Percentiles rank a stretch among this genome's conserved stretches.
These are phyloP conservation scores for Nitzschia sp. DNA, from an alignment of 108 stramenopile species.

Conservation along the genomic window DNA sequence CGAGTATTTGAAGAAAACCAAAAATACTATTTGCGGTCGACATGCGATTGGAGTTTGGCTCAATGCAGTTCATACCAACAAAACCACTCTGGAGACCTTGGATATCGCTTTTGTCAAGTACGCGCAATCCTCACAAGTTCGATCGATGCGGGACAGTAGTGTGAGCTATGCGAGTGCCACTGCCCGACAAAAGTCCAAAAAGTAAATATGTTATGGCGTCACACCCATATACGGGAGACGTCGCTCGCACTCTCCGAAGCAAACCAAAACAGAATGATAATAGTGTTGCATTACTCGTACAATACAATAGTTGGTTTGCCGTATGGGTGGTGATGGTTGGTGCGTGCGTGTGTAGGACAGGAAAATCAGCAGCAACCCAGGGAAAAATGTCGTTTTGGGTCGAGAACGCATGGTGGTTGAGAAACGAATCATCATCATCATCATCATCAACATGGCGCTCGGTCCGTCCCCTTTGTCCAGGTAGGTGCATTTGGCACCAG, in stretches of 20 bases:
- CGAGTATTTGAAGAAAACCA: constrained; percentile 66
- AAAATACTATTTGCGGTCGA: constrained; percentile 86
- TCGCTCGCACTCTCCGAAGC: no score
- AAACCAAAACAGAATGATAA: no score
- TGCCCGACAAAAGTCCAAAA: constrained; percentile 16
- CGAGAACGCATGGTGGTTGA: no score
- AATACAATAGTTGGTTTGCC: no score
- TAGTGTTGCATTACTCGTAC: no score
- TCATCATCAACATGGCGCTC: neutral
- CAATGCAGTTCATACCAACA: constrained; percentile 44
- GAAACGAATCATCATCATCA: no score
- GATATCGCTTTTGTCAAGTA: constrained; percentile 81
- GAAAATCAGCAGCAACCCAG: no score
- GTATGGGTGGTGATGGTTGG: no score
- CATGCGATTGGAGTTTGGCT: constrained; percentile 83
- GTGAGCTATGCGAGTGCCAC: constrained; percentile 90
- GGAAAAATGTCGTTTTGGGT: no score
- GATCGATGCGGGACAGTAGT: constrained; percentile 58
- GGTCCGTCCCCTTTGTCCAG: constrained; percentile 20
- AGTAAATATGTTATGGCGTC: no score
- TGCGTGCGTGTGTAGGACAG: no score
- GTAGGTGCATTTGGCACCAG: constrained; percentile 41
- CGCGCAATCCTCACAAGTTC: constrained; percentile 64
- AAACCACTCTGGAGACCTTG: constrained; percentile 22
- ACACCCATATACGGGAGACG: no score